These are phyloP conservation scores for Dendrobium huoshanense DNA, from an alignment of 106 monocot genomes.

Conservation along the genomic window DNA sequence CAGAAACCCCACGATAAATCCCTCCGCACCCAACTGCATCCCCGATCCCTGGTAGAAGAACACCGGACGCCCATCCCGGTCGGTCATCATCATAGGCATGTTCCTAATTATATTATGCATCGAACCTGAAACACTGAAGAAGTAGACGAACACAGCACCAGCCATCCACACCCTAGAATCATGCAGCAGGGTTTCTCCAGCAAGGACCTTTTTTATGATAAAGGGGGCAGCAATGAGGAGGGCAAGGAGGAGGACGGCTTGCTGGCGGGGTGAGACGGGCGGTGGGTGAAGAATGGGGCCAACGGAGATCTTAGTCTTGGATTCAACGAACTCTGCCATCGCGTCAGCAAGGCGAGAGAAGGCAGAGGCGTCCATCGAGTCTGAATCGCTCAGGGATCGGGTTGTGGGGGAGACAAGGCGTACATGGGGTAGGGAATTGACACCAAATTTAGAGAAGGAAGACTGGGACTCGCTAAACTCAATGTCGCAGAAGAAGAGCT, in stretches of 20 bases:
- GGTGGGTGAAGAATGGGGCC: slow-evolving; percentile 79
- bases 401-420: slow-evolving; percentile 43
- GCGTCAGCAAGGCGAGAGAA: slow-evolving; percentile 76
- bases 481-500: slow-evolving; percentile 89
- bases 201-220: slow-evolving; percentile 45
- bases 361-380: slow-evolving; percentile 54
- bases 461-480: slow-evolving; percentile 79
- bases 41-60: slow-evolving; percentile 96
- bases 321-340: slow-evolving; percentile 79
- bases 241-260: slow-evolving; percentile 28
- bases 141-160: slow-evolving; percentile 74
- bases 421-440: slow-evolving; percentile 79
- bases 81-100: slow-evolving; percentile 70
- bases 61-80: slow-evolving; percentile 41
- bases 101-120: slow-evolving; percentile 90
- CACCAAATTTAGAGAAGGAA: slow-evolving; percentile 72
- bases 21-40: slow-evolving; percentile 93
- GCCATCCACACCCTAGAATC: slow-evolving; percentile 76
- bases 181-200: slow-evolving; percentile 68
- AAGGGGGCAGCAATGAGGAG: slow-evolving; percentile 45
- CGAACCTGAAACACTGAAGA: slow-evolving; percentile 86
- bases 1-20: slow-evolving; percentile 76
- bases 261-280: slow-evolving; percentile 57
- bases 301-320: slow-evolving; percentile 42
- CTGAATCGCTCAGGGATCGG: slow-evolving; percentile 32